Base-by-base conservation (phyloP, 2,329 filamentous ascomycete genomes). In the Fusarium oligoseptatum region DNA sequence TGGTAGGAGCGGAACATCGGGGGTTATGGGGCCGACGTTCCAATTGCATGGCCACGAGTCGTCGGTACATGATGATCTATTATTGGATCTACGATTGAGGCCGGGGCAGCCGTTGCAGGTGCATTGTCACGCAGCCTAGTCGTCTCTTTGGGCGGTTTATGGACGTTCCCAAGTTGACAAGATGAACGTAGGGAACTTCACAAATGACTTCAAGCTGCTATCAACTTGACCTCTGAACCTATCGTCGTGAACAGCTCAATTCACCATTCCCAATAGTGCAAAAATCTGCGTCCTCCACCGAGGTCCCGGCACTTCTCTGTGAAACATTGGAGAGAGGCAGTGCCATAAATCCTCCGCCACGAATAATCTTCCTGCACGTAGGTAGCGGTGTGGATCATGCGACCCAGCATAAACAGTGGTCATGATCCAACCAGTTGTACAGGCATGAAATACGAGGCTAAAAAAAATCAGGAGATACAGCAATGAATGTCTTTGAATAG, bases 401-500 rank as follows among this genome's bases (percentile, higher is more conserved):
- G 27, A 55, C 48, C 48, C 48, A 55, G 27, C 27, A 55, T 55
- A 55, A 55, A 55, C 48, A 55, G n/a, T 29, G 27, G 27, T 20
- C 29, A 55, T 55, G 27, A 32, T 55, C 48, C 48, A 55, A 32
- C 27, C 48, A 55, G 48, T 55, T 55, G 48, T 55, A 55, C 48
- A 32, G 27, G 17, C 48, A 55, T 27, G 48, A 34, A 55, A 55
- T 55, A 55, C 48, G 48, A 55, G 11, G 10, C 27, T 34, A 20
- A 32, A 32, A 52, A 32, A 32, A 29, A 50, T 55, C 48, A 55
- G 48, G 27, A 20, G 48, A 55, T 20, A 27, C 48, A 29, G 48
- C 6, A 55, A 55, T 15, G 6, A 20, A 6, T 6, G 17, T 34
- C 48, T 32, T 32, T 32, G 48, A 55, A 55, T 32, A 55, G 48